Evolutionary conservation across 495 filamentous ascomycete species (phyloP), one percentile per base, ranked within the genome.

Genomic region (Penicillium daleae): DNA sequence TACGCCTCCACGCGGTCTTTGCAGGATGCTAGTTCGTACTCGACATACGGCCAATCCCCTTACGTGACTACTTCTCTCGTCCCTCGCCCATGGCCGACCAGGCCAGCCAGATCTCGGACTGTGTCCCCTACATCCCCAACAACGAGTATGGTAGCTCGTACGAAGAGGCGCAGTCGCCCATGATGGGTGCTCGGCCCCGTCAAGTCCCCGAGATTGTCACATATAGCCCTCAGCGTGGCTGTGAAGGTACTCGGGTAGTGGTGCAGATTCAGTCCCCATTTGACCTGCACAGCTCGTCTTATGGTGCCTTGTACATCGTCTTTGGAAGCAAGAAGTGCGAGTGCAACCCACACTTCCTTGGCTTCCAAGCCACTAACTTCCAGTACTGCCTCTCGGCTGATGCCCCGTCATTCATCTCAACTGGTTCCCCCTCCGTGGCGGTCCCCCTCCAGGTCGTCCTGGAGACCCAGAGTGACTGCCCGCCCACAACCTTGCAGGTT

Each of bases 371-470:
- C 40, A 80, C 80, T 21, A 67, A 72, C 42, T 90, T 86, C 72
- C 83, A 87, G 58, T 97, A 96, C 71, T 80, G 80, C n/a, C 73
- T 97, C 31, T 83, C 87, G 21, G 86, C 86, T 5, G 86, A 92
- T 40, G 90, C 87, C 19, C 95, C 95, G 37, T 76, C 85, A 24
- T 89, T 92, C 57, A 73, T 85, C 50, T 74, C 79, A 44, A 97
- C 91, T 19, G 83, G 84, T 35, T 90, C 85, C 48, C 77, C 83
- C 12, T 86, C 87, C 26, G 80, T 86, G 40, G 87, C 84, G 62
- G 87, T 97, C 29, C 90, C 91, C 27, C 71, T 98, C 54, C 84
- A 84, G 63, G 80, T 97, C 48, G 75, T 86, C 15, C 83, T 96
- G 68, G 89, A 94, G 60, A 83, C 82, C 46, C 81, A 86, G 26